Percentiles rank a stretch among this genome's conserved stretches.
Conservation (phyloP, 2,329 filamentous ascomycete species). For the Fusarium transvaalense region DNA sequence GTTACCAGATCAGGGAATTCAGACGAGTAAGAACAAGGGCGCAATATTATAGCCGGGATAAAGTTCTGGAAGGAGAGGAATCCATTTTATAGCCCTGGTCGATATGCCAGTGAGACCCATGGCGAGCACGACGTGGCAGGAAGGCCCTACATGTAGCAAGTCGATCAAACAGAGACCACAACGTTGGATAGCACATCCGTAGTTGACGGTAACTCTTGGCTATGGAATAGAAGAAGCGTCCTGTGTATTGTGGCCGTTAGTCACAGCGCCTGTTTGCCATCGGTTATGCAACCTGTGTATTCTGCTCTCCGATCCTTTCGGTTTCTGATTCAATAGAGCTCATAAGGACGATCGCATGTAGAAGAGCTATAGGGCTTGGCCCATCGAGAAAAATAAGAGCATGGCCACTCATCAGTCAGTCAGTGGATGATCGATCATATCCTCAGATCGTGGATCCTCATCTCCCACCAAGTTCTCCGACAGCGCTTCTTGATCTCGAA, state of each 20-base stretch:
- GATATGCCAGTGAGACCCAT: conserved; percentile 18
- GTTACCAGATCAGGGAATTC: conserved; percentile 3
- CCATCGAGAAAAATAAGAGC: not conserved
- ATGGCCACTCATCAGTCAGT: not conserved
- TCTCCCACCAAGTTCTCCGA: not conserved
- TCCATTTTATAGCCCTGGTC: conserved; percentile 24
- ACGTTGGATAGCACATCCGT: not conserved
- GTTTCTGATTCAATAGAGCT: not conserved
- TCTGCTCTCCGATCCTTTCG: not conserved
- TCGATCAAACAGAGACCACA: not conserved
- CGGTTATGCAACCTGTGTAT: not conserved
- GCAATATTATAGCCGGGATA: conserved; percentile 13
- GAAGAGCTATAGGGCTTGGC: not conserved
- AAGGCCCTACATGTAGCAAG: conserved; percentile 5
- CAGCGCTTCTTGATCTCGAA: not conserved
- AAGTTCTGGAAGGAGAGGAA: conserved; percentile 42
- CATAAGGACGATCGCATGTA: not conserved
- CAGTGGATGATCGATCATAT: conserved; percentile 10
- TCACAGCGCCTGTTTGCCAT: not conserved
- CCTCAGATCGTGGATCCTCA: conserved; percentile 8
- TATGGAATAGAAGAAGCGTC: not conserved
- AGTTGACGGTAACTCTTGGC: not conserved
- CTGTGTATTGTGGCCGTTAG: not conserved
- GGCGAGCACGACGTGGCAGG: conserved; percentile 7
- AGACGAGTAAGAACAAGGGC: conserved; percentile 15